Conservation (phyloP, 345 rosid genomes). For the Tarenaya hassleriana region DNA sequence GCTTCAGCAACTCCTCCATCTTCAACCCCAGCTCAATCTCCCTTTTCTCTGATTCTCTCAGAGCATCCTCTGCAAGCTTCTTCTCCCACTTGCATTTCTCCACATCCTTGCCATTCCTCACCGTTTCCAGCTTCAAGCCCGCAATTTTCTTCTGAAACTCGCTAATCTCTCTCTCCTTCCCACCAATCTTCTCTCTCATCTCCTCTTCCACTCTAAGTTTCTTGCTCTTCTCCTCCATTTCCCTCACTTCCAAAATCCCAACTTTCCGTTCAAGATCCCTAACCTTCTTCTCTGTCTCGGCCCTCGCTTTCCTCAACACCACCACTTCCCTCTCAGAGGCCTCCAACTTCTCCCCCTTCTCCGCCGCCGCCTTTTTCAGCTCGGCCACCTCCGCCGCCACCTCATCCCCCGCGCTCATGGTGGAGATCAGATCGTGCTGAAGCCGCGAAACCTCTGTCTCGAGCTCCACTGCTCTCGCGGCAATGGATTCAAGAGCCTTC, state of each 20-base stretch:
- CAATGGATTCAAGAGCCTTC: conserved; percentile 39
- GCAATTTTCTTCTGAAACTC: conserved; percentile 36
- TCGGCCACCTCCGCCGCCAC: conserved; percentile 34
- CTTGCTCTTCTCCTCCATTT: conserved; percentile 60
- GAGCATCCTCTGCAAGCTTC: conserved; percentile 27
- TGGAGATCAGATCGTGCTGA: conserved; percentile 50
- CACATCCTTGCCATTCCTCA: conserved; percentile 31
- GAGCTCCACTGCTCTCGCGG: conserved; percentile 50
- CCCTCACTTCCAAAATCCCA: conserved; percentile 50
- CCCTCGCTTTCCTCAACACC: conserved; percentile 48
- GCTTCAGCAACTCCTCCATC: conserved; percentile 36
- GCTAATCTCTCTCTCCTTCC: conserved; percentile 42
- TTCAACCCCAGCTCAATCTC: conserved; percentile 31
- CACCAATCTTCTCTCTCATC: conserved; percentile 42
- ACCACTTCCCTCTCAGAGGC: conserved; percentile 43
- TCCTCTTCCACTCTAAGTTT: conserved; percentile 54
- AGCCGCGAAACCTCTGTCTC: conserved; percentile 55
- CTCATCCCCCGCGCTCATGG: conserved; percentile 48
- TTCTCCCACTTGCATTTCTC: conserved; percentile 33
- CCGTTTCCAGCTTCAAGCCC: conserved; percentile 37
- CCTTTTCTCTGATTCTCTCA: conserved; percentile 30
- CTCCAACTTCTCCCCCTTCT: conserved; percentile 37
- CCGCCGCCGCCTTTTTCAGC: conserved; percentile 37
- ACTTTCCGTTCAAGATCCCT: conserved; percentile 72
- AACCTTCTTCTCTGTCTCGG: conserved; percentile 45